These are phyloP conservation scores for Endocalyx cinctus DNA, from an alignment of 2,329 filamentous ascomycete genomes.

Conservation along the genomic window DNA sequence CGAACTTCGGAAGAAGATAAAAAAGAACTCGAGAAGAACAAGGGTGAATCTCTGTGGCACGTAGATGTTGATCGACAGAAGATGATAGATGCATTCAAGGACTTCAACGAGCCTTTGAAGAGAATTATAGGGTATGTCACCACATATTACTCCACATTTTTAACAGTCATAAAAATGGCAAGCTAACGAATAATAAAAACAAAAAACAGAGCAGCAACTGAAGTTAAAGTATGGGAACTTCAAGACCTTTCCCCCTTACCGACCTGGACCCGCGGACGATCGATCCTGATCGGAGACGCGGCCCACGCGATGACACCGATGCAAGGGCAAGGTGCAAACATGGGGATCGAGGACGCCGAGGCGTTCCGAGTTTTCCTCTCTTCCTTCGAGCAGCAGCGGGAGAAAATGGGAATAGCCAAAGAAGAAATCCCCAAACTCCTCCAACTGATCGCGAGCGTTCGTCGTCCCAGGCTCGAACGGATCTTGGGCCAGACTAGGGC, in stretches of 20 bases:
- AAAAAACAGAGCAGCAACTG: slow-evolving; percentile 10
- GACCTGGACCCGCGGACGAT: slow-evolving; percentile 15
- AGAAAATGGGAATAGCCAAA: too few species aligned
- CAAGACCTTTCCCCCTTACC: slow-evolving; percentile 19
- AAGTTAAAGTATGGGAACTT: slow-evolving; percentile 21
- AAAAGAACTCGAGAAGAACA: slow-evolving; percentile 11
- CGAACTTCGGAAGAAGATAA: too few species aligned
- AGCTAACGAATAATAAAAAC: slow-evolving; percentile 5
- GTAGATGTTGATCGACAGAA: slow-evolving; percentile 16
- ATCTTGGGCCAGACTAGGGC: too few species aligned
- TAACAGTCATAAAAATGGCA: too few species aligned
- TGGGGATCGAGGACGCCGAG: slow-evolving; percentile 19
- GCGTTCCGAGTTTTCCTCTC: slow-evolving; percentile 17
- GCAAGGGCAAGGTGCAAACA: slow-evolving; percentile 19
- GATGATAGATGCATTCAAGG: slow-evolving; percentile 15
- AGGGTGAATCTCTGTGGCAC: slow-evolving; percentile 14
- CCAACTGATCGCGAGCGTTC: too few species aligned
- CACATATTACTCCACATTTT: neutral
- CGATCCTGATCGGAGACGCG: slow-evolving; percentile 21
- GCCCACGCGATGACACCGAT: slow-evolving; percentile 21
- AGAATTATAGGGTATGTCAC: slow-evolving; percentile 14
- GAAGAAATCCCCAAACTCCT: too few species aligned
- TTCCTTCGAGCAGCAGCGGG: too few species aligned
- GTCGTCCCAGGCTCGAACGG: too few species aligned
- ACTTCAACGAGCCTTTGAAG: slow-evolving; percentile 12